These are phyloP conservation scores for Erysimum pusillum DNA, from an alignment of 441 rosid species.

Conservation along the genomic window DNA sequence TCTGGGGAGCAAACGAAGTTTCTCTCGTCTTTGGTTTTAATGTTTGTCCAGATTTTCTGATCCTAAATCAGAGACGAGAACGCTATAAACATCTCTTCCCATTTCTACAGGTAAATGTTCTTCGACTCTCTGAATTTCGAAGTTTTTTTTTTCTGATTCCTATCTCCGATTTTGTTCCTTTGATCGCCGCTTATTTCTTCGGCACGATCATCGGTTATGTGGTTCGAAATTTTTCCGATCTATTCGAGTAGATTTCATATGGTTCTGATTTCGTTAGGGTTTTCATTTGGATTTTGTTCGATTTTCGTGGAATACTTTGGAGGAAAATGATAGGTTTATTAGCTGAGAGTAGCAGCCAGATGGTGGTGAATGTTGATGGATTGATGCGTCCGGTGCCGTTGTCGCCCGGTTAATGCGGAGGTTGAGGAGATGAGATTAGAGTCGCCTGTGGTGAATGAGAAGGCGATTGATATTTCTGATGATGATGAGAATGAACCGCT, in stretches of 20 bases:
- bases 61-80: slow-evolving; percentile 31
- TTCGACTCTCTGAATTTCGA: not conserved
- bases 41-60: slow-evolving; percentile 20
- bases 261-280: slow-evolving; percentile 26
- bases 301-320: slow-evolving; percentile 29
- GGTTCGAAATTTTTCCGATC: not conserved
- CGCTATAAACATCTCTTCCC: slow-evolving; percentile 15
- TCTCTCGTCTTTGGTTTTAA: slow-evolving; percentile 28
- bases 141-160: not conserved
- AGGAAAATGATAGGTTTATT: slow-evolving; percentile 28
- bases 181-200: not conserved
- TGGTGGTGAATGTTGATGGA: slow-evolving; percentile 71
- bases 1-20: slow-evolving; percentile 13
- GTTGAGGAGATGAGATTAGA: slow-evolving; percentile 40
- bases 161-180: not conserved
- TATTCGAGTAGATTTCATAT: slow-evolving; percentile 10
- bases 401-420: slow-evolving; percentile 32
- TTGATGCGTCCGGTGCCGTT: slow-evolving; percentile 49
- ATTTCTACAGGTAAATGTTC: slow-evolving; percentile 36
- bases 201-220: not conserved
- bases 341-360: slow-evolving; percentile 65
- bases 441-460: slow-evolving; percentile 40
- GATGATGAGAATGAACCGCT: slow-evolving; percentile 70
- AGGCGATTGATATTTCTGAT: slow-evolving; percentile 47
- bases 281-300: slow-evolving; percentile 32